Percentiles rank a stretch among this genome's conserved stretches.
Evolutionary conservation across 441 rosid genomes (phyloP).

Genomic region (Croton laevigatus): DNA sequence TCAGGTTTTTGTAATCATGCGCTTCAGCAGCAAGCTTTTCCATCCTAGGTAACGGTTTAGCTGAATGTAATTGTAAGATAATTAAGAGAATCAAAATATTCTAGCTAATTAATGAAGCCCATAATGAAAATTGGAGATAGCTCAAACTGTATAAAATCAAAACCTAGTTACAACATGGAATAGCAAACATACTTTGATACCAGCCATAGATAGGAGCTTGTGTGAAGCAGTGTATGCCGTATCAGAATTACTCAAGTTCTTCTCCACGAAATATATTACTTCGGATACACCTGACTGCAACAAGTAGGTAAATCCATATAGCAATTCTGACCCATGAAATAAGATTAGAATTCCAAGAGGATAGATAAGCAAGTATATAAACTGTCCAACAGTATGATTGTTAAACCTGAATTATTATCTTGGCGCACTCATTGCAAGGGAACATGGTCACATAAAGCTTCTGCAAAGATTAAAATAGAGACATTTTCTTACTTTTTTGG

Average conservation of each 20-base stretch:
- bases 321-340: background rate
- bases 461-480: constrained; percentile 41
- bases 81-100: too few species aligned
- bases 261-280: constrained; percentile 83
- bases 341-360: background rate
- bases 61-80: too few species aligned
- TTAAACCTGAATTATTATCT: constrained; percentile 86
- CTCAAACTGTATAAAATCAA: background rate
- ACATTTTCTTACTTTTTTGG: constrained; percentile 15
- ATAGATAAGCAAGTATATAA: background rate
- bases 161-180: background rate
- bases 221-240: constrained; percentile 66
- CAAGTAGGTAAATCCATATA: constrained; percentile 24
- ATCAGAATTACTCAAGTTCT: constrained; percentile 52
- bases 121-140: background rate
- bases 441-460: constrained; percentile 94
- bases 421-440: constrained; percentile 98
- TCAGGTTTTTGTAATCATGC: too few species aligned
- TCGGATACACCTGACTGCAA: constrained; percentile 88
- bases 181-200: constrained; percentile 59
- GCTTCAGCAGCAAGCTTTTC: too few species aligned
- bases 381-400: constrained; percentile 8
- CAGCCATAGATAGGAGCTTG: constrained; percentile 83
- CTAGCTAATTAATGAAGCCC: background rate
- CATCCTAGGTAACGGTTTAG: too few species aligned